Evolutionary conservation across 2,329 filamentous ascomycete species (phyloP).

Genomic region (Cladosporium colombiae): DNA sequence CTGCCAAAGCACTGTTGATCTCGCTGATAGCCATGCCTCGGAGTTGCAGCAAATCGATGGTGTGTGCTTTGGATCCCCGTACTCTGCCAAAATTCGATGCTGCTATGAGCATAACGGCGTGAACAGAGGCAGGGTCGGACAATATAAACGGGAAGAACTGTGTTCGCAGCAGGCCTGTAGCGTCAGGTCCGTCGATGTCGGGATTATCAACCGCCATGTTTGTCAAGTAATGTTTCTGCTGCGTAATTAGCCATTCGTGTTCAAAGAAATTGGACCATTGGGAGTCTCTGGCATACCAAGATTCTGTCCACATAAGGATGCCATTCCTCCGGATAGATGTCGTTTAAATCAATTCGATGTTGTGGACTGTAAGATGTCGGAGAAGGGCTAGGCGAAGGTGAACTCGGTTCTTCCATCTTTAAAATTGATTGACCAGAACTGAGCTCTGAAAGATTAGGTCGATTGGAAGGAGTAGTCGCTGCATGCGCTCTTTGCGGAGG

Average conservation of each 20-base stretch:
- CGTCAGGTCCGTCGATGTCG: slow-evolving; percentile 41
- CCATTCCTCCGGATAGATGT: slow-evolving; percentile 42
- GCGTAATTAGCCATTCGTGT: slow-evolving; percentile 2
- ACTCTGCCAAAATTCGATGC: slow-evolving; percentile 45
- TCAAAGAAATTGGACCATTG: not conserved
- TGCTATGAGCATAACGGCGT: slow-evolving; percentile 45
- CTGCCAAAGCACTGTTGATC: slow-evolving; percentile 45
- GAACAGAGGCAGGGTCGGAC: slow-evolving; percentile 43
- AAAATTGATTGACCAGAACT: not conserved
- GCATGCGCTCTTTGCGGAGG: slow-evolving; percentile 22
- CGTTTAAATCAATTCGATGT: slow-evolving; percentile 32
- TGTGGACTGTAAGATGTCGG: slow-evolving; percentile 24
- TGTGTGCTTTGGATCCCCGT: slow-evolving; percentile 33
- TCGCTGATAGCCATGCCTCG: slow-evolving; percentile 47
- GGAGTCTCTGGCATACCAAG: slow-evolving; percentile 27
- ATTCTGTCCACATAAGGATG: slow-evolving; percentile 38
- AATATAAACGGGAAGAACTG: slow-evolving; percentile 47
- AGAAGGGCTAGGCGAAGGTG: slow-evolving; percentile 28
- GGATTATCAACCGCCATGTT: slow-evolving; percentile 47
- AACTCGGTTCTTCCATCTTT: slow-evolving; percentile 17
- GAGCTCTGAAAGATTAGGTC: slow-evolving; percentile 6
- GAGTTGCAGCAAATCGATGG: slow-evolving; percentile 44
- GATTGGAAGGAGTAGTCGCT: slow-evolving; percentile 20
- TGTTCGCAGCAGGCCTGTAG: slow-evolving; percentile 40
- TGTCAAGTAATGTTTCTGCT: slow-evolving; percentile 34